Evolutionary conservation across 495 filamentous ascomycete species (phyloP).

Genomic region (Neurospora sp.): DNA sequence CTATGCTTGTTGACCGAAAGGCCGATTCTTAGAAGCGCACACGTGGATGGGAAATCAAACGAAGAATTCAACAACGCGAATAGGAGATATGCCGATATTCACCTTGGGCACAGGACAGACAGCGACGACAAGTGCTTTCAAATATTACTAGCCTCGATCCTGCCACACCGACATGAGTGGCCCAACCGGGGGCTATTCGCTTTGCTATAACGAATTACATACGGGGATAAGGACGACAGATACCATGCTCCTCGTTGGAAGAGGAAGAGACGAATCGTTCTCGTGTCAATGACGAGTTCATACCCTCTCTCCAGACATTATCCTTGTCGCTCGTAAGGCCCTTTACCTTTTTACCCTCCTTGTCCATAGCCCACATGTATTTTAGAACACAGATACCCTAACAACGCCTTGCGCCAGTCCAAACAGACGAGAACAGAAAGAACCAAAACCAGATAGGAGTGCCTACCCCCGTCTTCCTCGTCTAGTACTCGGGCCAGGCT

Average conservation of each 20-base stretch:
- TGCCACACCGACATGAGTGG: neutral
- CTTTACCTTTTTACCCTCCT: neutral
- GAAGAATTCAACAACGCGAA: neutral
- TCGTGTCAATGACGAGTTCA: neutral
- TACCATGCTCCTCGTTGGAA: neutral
- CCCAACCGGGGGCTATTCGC: neutral
- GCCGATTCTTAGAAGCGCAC: neutral
- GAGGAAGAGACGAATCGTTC: neutral
- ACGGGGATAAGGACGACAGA: neutral
- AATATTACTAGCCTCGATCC: neutral
- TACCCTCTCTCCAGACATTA: neutral
- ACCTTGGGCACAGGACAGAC: neutral
- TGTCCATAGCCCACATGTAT: neutral
- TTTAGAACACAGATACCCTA: neutral
- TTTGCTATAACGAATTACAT: neutral
- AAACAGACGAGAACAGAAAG: neutral
- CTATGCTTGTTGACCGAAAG: conserved; percentile 1
- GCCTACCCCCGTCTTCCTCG: conserved; percentile 8
- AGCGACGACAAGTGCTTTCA: neutral
- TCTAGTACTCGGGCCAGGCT: conserved; percentile 15
- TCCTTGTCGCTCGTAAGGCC: neutral
- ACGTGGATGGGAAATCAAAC: neutral
- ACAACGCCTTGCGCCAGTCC: neutral
- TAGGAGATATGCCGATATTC: neutral
- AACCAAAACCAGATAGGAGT: neutral